Base-by-base conservation (phyloP, 2,329 filamentous ascomycete genomes). In the Annulohypoxylon truncatum region DNA sequence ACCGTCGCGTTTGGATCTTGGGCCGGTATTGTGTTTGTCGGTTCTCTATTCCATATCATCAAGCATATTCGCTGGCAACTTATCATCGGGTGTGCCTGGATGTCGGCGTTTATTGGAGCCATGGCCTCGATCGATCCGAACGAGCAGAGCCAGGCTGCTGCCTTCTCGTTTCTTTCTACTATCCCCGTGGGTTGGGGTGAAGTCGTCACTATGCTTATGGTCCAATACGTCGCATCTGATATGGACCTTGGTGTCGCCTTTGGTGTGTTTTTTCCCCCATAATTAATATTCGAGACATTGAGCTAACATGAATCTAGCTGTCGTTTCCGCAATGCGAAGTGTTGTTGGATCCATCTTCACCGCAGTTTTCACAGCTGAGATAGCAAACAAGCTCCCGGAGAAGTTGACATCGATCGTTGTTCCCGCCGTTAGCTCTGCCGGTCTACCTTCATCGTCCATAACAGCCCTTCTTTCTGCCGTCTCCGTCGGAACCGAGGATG, bases 1-100 rank as follows among this genome's bases (percentile, higher is more conserved):
- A 74, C 74, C 12, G 70, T 76, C 9, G 74, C 71, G 9, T 76
- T 76, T 29, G 75, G 74, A 31, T 67, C 75, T 31, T 71, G 75
- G 48, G 71, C 73, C 15, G 77, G 75, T 35, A 77, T 79, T 50
- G 54, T 70, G 28, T 59, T 75, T 35, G 65, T 73, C 33, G 73
- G 73, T 35, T 59, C 72, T 24, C 46, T 75, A 3, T 72, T 74
- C 71, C 42, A 68, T 68, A 61, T 75, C 59, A 47, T 77, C 67
- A 61, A 62, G 48, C 62, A 64, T 55, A 58, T 63, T 54, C 60
- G 62, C n/a, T 60, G 56, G 52, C 67, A 68, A 40, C 65, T 68
- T 20, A 51, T 70, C 13, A 48, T 70, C 8, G 67, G 61, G 22
- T 62, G 59, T 24, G 18, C 58, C 7, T 68, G 64, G 59, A 62